Conservation (phyloP, 2,329 filamentous ascomycete species). For the Beauveria sp. region DNA sequence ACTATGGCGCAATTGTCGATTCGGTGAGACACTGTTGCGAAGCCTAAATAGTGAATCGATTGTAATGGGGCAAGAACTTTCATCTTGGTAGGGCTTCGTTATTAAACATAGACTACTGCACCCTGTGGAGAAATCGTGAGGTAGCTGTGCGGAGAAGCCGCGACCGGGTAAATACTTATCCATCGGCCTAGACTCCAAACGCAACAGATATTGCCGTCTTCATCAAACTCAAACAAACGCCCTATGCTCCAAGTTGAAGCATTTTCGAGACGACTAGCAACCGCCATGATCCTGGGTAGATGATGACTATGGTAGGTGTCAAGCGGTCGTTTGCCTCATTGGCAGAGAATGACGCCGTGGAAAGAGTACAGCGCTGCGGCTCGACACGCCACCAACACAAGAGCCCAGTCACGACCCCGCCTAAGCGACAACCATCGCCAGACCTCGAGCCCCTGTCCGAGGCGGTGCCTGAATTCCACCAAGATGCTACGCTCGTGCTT, state of each 20-base stretch:
- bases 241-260: not conserved
- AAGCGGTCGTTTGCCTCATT: slow-evolving; percentile 32
- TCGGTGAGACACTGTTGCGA: not conserved
- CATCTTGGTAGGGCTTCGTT: not conserved
- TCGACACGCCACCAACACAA: not conserved
- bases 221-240: not conserved
- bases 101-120: not conserved
- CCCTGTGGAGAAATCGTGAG: slow-evolving; percentile 4
- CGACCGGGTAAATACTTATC: slow-evolving; percentile 18
- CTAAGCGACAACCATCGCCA: slow-evolving; percentile 20
- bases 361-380: slow-evolving; percentile 5
- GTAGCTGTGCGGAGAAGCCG: not conserved
- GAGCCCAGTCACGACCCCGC: not conserved
- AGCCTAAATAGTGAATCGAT: not conserved
- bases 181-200: not conserved
- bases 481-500: slow-evolving; percentile 63
- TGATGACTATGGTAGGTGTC: slow-evolving; percentile 28
- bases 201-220: no score
- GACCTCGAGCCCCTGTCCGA: slow-evolving; percentile 19
- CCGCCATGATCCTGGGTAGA: not conserved
- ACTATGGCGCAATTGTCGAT: not conserved
- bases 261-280: not conserved
- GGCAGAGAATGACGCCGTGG: slow-evolving; percentile 21
- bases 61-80: not conserved
- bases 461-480: slow-evolving; percentile 37